These are phyloP conservation scores for Dipteronia dyeriana DNA, from an alignment of 345 rosid genomes.

Conservation along the genomic window DNA sequence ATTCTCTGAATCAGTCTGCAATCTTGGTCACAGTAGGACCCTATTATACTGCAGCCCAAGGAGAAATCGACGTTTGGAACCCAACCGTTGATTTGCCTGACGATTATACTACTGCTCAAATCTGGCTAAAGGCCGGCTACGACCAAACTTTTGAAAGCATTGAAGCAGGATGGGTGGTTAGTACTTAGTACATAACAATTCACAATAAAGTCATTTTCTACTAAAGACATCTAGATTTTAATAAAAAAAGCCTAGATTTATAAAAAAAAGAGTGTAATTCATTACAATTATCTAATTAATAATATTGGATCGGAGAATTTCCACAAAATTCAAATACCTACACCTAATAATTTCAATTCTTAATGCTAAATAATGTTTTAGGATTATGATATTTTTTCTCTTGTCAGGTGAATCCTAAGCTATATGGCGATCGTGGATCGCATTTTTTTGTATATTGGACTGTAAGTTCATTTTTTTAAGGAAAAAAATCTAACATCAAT, in stretches of 20 bases:
- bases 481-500: not conserved
- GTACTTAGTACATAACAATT: slow-evolving; percentile 16
- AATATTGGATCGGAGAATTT: too few relatives aligned
- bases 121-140: slow-evolving; percentile 42
- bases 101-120: slow-evolving; percentile 45
- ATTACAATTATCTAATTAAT: too few relatives aligned
- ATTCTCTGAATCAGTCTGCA: slow-evolving; percentile 28
- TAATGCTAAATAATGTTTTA: too few relatives aligned
- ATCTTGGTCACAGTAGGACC: slow-evolving; percentile 27
- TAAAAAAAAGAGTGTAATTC: too few relatives aligned
- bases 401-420: too few relatives aligned
- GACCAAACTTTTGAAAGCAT: slow-evolving; percentile 31
- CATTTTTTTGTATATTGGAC: not conserved
- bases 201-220: too few relatives aligned
- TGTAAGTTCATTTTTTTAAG: not conserved
- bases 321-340: too few relatives aligned
- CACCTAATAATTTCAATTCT: too few relatives aligned
- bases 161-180: slow-evolving; percentile 59
- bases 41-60: slow-evolving; percentile 40
- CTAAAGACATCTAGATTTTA: too few relatives aligned
- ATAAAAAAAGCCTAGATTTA: too few relatives aligned
- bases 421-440: not conserved
- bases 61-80: slow-evolving; percentile 53
- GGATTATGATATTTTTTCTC: too few relatives aligned
- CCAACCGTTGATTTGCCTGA: slow-evolving; percentile 28